Evolutionary conservation across 2,329 filamentous ascomycete species (phyloP).

Genomic region (Penicillium sp.): DNA sequence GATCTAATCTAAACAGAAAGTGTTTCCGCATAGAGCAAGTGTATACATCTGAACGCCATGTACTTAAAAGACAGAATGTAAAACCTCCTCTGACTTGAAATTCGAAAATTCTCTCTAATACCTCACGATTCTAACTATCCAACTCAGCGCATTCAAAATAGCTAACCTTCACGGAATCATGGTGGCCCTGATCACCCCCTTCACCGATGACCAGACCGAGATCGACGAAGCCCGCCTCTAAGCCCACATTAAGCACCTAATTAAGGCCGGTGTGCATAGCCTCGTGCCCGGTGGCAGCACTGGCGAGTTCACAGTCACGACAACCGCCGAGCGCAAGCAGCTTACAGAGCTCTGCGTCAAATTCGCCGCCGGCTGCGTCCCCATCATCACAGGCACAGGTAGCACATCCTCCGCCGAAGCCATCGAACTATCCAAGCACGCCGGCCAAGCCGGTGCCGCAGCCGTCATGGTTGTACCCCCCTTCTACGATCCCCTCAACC

Average conservation of each 20-base stretch:
- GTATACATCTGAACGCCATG: not conserved
- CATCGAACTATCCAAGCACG: conserved; percentile 45
- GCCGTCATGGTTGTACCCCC: conserved; percentile 53
- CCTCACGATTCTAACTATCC: not conserved
- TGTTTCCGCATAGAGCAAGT: not conserved
- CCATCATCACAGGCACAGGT: conserved; percentile 38
- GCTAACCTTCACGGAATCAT: conserved; percentile 42
- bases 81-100: not conserved
- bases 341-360: conserved; percentile 38
- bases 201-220: conserved; percentile 42
- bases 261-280: conserved; percentile 49
- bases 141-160: conserved; percentile 7
- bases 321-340: conserved; percentile 47
- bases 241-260: conserved; percentile 48
- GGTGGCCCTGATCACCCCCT: conserved; percentile 52
- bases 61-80: not conserved
- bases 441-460: conserved; percentile 40
- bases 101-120: not conserved
- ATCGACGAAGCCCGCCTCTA: conserved; percentile 44
- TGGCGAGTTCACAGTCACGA: conserved; percentile 51
- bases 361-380: conserved; percentile 27
- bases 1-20: not conserved
- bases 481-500: conserved; percentile 49
- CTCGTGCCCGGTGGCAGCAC: conserved; percentile 54
- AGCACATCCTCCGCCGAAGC: conserved; percentile 43